Evolutionary conservation across 106 monocot species (phyloP).

Genomic region (Phalaenopsis aphrodite): DNA sequence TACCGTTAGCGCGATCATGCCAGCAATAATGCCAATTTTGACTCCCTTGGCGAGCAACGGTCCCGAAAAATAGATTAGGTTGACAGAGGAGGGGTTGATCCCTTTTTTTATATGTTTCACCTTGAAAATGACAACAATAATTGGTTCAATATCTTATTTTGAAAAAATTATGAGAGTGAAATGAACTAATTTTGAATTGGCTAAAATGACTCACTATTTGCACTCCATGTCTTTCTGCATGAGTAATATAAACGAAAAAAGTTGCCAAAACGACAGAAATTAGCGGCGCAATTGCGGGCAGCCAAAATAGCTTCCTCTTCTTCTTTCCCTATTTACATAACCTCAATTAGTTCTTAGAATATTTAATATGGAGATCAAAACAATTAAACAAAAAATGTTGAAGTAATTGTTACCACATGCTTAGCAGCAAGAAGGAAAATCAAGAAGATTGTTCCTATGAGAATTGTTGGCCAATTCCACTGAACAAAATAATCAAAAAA

Average conservation of each 20-base stretch:
- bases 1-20: constrained; percentile 51
- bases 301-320: constrained; percentile 56
- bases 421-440: constrained; percentile 59
- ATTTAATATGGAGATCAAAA: background rate
- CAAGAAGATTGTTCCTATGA: constrained; percentile 49
- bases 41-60: constrained; percentile 30
- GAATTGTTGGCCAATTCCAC: constrained; percentile 84
- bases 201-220: constrained; percentile 28
- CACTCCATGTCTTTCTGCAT: constrained; percentile 45
- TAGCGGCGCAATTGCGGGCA: constrained; percentile 51
- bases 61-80: constrained; percentile 45
- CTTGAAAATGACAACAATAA: constrained; percentile 13
- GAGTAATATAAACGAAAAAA: constrained; percentile 39
- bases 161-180: background rate
- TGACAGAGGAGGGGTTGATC: constrained; percentile 37
- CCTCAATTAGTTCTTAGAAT: background rate
- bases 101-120: constrained; percentile 48
- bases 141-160: background rate
- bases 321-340: constrained; percentile 43
- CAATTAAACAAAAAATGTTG: background rate
- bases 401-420: constrained; percentile 46
- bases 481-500: constrained; percentile 15
- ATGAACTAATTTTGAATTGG: background rate
- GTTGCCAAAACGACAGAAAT: constrained; percentile 46
- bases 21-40: constrained; percentile 40